Conservation (phyloP, 805 yeast genomes). For the Teunomyces barrocoloradensis region DNA sequence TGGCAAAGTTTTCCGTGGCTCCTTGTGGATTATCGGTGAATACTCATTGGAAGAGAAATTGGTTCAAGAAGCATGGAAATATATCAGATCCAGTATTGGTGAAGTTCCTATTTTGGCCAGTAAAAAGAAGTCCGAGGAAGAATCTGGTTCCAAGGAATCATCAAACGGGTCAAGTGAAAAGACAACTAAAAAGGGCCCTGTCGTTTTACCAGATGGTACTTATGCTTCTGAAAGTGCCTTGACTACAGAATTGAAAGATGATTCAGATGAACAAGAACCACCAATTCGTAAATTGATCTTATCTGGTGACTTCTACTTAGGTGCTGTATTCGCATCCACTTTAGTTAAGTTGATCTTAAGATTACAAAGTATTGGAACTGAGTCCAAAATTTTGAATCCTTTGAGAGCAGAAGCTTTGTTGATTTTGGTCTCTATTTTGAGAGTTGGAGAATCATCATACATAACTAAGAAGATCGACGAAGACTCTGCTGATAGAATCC, state of each 20-base stretch:
- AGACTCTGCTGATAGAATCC: constrained; percentile 92
- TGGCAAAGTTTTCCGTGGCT: constrained; percentile 90
- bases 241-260: constrained; percentile 41
- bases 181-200: constrained; percentile 55
- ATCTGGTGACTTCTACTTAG: constrained; percentile 87
- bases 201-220: constrained; percentile 96
- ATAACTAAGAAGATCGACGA: constrained; percentile 84
- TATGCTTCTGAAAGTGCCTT: constrained; percentile 92
- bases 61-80: constrained; percentile 83
- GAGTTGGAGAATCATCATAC: constrained; percentile 75
- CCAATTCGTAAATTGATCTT: constrained; percentile 80
- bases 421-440: constrained; percentile 84
- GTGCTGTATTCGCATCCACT: constrained; percentile 83
- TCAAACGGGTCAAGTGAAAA: constrained; percentile 33
- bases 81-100: constrained; percentile 78
- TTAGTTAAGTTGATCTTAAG: constrained; percentile 84
- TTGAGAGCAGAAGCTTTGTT: constrained; percentile 92
- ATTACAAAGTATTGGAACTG: constrained; percentile 54
- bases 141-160: constrained; percentile 23
- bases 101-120: constrained; percentile 85
- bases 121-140: constrained; percentile 46
- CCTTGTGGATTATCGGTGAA: constrained; percentile 96
- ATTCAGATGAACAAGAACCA: constrained; percentile 41
- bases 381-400: constrained; percentile 67
- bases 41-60: constrained; percentile 69